phyloP scores from a whole-genome alignment of 2,329 filamentous ascomycete species.

The Meredithiella fracta region DNA sequence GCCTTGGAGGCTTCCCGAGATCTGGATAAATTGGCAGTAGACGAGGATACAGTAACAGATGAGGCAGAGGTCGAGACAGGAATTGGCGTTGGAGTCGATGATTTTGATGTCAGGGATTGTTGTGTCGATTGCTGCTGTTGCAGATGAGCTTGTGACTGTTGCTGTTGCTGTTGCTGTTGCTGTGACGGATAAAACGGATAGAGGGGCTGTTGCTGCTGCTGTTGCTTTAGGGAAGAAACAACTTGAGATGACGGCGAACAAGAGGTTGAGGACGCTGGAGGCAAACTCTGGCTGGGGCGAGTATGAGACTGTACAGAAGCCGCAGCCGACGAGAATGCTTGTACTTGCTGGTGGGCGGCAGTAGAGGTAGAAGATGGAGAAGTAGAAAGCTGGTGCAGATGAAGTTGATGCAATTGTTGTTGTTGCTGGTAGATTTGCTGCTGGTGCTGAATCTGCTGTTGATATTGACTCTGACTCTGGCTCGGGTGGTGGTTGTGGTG shows the following conservation, averaged over 20 bases:
- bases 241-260: not conserved
- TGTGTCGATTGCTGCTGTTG: not conserved
- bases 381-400: not conserved
- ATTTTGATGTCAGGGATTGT: not conserved
- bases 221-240: not conserved
- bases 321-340: too few species aligned
- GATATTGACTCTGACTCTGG: not conserved
- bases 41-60: not conserved
- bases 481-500: not conserved
- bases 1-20: constrained; percentile 2
- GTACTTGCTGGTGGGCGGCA: too few species aligned
- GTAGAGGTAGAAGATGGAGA: too few species aligned
- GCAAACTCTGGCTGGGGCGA: too few species aligned
- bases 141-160: not conserved
- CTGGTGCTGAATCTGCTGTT: not conserved
- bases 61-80: not conserved
- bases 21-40: not conserved
- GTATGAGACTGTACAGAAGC: too few species aligned
- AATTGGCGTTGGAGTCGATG: not conserved
- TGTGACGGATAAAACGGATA: too few species aligned
- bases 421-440: not conserved
- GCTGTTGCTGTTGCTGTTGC: constrained; percentile 1
- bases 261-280: not conserved
- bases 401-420: not conserved
- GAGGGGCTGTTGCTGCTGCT: too few species aligned